Conservation (phyloP, 495 filamentous ascomycete genomes). For the Oleoguttula mirabilis region DNA sequence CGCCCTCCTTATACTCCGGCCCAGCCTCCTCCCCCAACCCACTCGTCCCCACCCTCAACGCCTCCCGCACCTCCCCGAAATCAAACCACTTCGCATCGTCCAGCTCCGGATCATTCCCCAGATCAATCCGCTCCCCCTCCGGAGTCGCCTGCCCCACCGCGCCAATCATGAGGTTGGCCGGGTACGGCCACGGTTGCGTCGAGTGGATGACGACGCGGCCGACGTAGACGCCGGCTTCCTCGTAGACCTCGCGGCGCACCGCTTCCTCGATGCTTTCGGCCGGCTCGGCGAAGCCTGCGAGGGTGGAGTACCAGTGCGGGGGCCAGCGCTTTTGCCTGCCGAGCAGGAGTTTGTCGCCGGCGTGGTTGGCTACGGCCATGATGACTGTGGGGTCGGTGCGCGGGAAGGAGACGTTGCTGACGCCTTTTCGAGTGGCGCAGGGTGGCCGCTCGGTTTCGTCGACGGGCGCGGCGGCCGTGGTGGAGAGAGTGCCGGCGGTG, state of each 20-base stretch:
- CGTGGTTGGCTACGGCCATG: slow-evolving; percentile 71
- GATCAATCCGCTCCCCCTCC: slow-evolving; percentile 62
- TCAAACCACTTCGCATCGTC: slow-evolving; percentile 80
- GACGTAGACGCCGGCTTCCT: slow-evolving; percentile 75
- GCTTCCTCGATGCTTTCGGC: slow-evolving; percentile 92
- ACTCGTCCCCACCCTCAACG: slow-evolving; percentile 38
- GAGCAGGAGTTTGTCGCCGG: slow-evolving; percentile 64
- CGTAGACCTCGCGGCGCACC: slow-evolving; percentile 89
- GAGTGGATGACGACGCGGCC: slow-evolving; percentile 85
- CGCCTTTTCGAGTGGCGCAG: slow-evolving; percentile 63
- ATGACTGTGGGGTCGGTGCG: slow-evolving; percentile 94
- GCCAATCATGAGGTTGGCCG: slow-evolving; percentile 90
- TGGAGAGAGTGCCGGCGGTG: slow-evolving; percentile 27
- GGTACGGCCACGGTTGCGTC: slow-evolving; percentile 85
- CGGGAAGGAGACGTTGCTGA: slow-evolving; percentile 81
- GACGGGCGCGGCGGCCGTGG: slow-evolving; percentile 12
- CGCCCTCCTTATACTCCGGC: slow-evolving; percentile 53
- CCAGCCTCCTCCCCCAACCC: slow-evolving; percentile 53
- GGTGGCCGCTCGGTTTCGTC: slow-evolving; percentile 40
- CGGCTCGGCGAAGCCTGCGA: slow-evolving; percentile 92
- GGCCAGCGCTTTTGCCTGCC: slow-evolving; percentile 80
- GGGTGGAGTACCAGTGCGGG: slow-evolving; percentile 70
- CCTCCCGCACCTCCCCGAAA: slow-evolving; percentile 45
- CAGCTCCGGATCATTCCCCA: slow-evolving; percentile 83
- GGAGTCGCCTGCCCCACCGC: slow-evolving; percentile 76